Conservation (phyloP, 352 stramenopile genomes). For the Globisporangium megalacanthum region DNA sequence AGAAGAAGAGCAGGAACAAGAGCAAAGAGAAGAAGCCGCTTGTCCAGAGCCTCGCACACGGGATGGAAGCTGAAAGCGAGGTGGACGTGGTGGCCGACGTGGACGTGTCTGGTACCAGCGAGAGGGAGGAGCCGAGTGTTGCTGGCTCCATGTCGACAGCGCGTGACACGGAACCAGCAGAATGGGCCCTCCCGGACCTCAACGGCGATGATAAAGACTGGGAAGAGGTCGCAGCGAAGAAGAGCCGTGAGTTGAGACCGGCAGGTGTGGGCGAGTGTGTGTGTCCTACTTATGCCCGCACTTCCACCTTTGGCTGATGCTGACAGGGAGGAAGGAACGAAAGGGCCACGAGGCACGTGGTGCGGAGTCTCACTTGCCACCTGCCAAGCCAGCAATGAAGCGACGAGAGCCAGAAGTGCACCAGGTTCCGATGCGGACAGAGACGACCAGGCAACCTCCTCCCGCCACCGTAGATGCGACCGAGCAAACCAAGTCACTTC, state of each 20-base stretch:
- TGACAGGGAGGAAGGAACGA: too few species aligned
- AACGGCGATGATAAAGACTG: conserved; percentile 8
- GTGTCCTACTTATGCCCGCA: not conserved
- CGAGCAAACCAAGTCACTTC: too few species aligned
- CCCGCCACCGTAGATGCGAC: too few species aligned
- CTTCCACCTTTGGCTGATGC: too few species aligned
- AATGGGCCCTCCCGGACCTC: not conserved
- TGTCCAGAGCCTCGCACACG: not conserved
- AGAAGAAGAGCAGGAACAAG: not conserved
- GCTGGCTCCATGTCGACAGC: not conserved
- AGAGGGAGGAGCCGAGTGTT: not conserved
- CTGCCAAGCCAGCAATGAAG: too few species aligned
- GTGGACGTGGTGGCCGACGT: not conserved
- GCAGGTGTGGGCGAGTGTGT: not conserved
- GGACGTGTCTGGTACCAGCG: not conserved
- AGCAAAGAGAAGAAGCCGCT: conserved; percentile 26
- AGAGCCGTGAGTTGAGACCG: conserved; percentile 17
- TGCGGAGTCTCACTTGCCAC: too few species aligned
- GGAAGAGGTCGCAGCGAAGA: conserved; percentile 21
- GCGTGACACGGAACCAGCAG: not conserved
- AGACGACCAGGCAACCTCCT: too few species aligned
- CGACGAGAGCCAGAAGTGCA: too few species aligned
- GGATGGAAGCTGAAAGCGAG: not conserved
- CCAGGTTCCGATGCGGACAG: too few species aligned
- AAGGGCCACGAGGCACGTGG: too few species aligned